These are phyloP conservation scores for Boletellus sp. DNA, from an alignment of 768 basidiomycete genomes.

Conservation along the genomic window DNA sequence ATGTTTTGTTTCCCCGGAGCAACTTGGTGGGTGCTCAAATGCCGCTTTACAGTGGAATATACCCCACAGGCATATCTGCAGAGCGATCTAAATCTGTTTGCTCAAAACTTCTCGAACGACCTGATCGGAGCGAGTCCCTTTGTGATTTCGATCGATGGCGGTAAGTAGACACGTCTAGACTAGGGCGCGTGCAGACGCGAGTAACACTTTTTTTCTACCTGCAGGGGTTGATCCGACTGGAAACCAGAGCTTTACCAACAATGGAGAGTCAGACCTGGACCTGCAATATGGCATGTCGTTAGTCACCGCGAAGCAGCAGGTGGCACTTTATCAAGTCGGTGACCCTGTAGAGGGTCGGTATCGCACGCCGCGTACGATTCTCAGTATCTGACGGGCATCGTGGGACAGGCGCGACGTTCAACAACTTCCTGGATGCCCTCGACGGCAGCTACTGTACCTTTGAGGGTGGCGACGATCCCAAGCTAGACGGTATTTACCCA, in stretches of 20 bases:
- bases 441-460: slow-evolving; percentile 33
- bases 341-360: slow-evolving; percentile 21
- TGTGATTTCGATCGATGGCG: slow-evolving; percentile 36
- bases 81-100: slow-evolving; percentile 34
- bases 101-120: slow-evolving; percentile 16
- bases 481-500: slow-evolving; percentile 25
- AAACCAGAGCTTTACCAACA: slow-evolving; percentile 10
- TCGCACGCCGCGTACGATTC: background rate
- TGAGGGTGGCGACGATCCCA: slow-evolving; percentile 34
- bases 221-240: slow-evolving; percentile 27
- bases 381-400: background rate
- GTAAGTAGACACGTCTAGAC: slow-evolving; percentile 15
- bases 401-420: slow-evolving; percentile 26
- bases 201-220: background rate
- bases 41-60: slow-evolving; percentile 20
- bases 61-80: slow-evolving; percentile 31
- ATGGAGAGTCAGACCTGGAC: slow-evolving; percentile 33
- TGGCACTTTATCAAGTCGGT: slow-evolving; percentile 35
- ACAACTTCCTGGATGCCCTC: slow-evolving; percentile 35
- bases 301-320: slow-evolving; percentile 25
- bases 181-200: background rate
- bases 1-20: background rate
- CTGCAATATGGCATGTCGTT: slow-evolving; percentile 32
- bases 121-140: slow-evolving; percentile 25
- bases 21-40: background rate